Evolutionary conservation across 148 eudicot species (phyloP), one percentile per base, ranked within the genome.

Genomic region (Oxyria digyna): DNA sequence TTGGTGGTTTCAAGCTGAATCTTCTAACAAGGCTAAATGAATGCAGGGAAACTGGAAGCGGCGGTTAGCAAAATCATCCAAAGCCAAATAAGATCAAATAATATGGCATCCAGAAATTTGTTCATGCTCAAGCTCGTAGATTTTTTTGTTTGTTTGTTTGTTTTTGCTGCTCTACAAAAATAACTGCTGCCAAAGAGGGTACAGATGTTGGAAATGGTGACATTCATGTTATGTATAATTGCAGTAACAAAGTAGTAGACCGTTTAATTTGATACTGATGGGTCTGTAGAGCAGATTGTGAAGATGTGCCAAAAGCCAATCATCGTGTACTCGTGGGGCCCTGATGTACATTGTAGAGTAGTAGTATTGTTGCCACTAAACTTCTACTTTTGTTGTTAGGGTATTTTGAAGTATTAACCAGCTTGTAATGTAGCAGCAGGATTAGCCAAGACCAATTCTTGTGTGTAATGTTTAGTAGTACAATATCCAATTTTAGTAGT

Each of bases 1-100:
- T 54, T 54, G 2, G 40, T 48, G 41, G 57, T 27, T 43, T 62
- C 9, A 59, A 0, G 13, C 12, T 35, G 0, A 20, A 14, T 65
- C 45, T 69, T 40, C 40, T 40, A 37, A 35, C 23, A 7, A n/a
- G 21, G 27, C 37, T 59, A 0, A 29, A 59, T 14, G 15, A 59
- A 71, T 77, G 86, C 87, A 89, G 96, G 79, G 85, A 48, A 66
- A 59, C 24, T 89, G 96, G 96, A 82, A 84, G 83, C 80, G 68
- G 64, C 84, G 84, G 63, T 81, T 76, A 42, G 83, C 75, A 65
- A 89, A 85, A 74, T 69, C 77, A 35, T 73, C 50, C 17, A 67
- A 69, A 69, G 67, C 75, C 57, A 83, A 79, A 64, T 75, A 80
- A 71, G 66, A 54, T 77, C 33, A 38, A 45, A 45, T 31, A 21